Conservation (phyloP, 192 early-diverging fungal species). For the Podila horticola region DNA sequence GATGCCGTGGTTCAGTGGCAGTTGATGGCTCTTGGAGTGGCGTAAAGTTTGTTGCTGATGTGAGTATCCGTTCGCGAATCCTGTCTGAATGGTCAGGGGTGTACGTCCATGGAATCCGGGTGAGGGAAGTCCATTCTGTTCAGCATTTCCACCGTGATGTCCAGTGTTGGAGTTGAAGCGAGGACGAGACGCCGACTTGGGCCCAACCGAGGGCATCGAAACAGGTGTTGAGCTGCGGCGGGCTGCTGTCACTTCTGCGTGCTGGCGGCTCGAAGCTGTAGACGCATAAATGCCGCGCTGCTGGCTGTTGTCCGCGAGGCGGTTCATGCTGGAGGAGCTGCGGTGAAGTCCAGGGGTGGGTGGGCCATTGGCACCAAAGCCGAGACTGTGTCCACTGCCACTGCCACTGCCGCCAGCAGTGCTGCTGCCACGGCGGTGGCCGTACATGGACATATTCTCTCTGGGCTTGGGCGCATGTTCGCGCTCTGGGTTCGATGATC, state of each 20-base stretch:
- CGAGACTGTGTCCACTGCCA: conserved; percentile 16
- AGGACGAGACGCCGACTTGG: conserved; percentile 32
- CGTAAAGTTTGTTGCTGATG: conserved; percentile 34
- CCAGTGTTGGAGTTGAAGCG: conserved; percentile 4
- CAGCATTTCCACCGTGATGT: background rate
- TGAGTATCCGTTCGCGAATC: conserved; percentile 25
- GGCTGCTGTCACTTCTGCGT: conserved; percentile 15
- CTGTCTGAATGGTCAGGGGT: conserved; percentile 45
- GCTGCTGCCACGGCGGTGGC: conserved; percentile 38
- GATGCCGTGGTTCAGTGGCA: conserved; percentile 15
- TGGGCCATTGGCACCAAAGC: background rate
- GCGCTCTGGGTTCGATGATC: background rate
- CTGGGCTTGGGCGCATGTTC: background rate
- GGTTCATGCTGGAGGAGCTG: conserved; percentile 11
- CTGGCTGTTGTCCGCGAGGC: background rate
- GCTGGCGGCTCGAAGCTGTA: conserved; percentile 36
- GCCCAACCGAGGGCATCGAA: conserved; percentile 19
- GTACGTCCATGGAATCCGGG: conserved; percentile 15
- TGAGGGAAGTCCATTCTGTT: conserved; percentile 10
- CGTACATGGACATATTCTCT: conserved; percentile 33
- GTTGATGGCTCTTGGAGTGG: conserved; percentile 47
- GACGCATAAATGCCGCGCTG: conserved; percentile 17
- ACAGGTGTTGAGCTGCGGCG: conserved; percentile 42
- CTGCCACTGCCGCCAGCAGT: conserved; percentile 16
- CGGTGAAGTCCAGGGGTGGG: conserved; percentile 1